Base-by-base conservation (phyloP, 129 eudicot genomes). In the Flaveria robusta region DNA sequence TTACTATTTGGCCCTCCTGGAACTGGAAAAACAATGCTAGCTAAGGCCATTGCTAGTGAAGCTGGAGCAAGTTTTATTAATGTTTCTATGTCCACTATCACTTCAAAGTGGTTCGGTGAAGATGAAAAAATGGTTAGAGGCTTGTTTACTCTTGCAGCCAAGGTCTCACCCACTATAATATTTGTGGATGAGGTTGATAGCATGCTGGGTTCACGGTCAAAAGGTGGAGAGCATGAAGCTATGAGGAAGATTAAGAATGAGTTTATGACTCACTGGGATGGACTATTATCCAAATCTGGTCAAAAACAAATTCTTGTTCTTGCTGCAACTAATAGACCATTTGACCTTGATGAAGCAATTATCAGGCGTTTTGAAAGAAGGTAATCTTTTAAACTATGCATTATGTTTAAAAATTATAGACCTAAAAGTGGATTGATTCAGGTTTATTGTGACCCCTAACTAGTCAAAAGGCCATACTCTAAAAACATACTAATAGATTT, bases 51-150 rank as follows among this genome's bases (percentile, higher is more conserved):
- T 49, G 98, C 98, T 13, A 87, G 80, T 4, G 98, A 94, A 77
- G 96, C 98, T 13, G 98, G 98, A 66, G 98, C 98, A 71, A 94
- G 97, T 73, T 94, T 94, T 72, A 94, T 94, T 13, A 94, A 94
- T 51, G 97, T 94, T n/a, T 91, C 98, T 1, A 94, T 91, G 97
- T 92, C 98, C 9, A 89, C 97, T 14, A 94, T 94, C 51, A 90
- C 97, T 66, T 94, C 98, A 15, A 94, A 94, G 70, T 94, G 98
- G 98, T 94, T 91, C 14, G 97, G 98, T 51, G 98, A 94, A 86
- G 98, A 94, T 76, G 98, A 94, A 85, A 94, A 94, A 76, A 91
- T 88, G 55, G 93, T 94, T 0, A 79, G 96, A 62, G 98, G 93
- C 16, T 79, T 94, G 81, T 94, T 91, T 79, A 88, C 93, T 68